Evolutionary conservation across 2,329 filamentous ascomycete genomes (phyloP).

Genomic region (Verticillium albo-atrum): DNA sequence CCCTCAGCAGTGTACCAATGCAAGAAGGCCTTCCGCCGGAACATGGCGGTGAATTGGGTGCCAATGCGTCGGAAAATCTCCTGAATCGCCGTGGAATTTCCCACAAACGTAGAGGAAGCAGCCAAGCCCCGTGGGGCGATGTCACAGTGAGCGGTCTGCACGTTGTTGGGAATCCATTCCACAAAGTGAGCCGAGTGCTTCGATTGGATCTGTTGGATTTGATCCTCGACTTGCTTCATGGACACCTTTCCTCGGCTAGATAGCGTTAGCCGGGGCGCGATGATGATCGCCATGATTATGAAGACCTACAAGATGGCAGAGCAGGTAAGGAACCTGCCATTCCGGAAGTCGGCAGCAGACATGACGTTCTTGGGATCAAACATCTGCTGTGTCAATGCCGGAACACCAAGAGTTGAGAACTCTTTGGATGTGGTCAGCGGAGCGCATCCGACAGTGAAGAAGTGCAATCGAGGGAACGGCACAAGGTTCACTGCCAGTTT

Average conservation of each 20-base stretch:
- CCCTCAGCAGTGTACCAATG: constrained; percentile 99
- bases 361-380: constrained; percentile 99
- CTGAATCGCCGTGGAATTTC: constrained; percentile 99
- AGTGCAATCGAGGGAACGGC: constrained; percentile 99
- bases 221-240: constrained; percentile 99
- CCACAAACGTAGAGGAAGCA: constrained; percentile 98
- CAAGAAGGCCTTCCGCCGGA: constrained; percentile 99
- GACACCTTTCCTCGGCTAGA: constrained; percentile 91
- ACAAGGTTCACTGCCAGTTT: constrained; percentile 99
- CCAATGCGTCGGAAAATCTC: constrained; percentile 99
- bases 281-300: background rate
- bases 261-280: background rate
- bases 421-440: constrained; percentile 75
- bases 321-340: constrained; percentile 98
- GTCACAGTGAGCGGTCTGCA: constrained; percentile 81
- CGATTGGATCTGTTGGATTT: constrained; percentile 99
- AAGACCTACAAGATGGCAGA: constrained; percentile 85
- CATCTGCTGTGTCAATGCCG: constrained; percentile 99
- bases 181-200: constrained; percentile 99
- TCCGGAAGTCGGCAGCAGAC: constrained; percentile 99
- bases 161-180: constrained; percentile 99
- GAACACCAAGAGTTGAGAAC: constrained; percentile 97
- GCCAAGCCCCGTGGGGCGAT: constrained; percentile 93
- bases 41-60: constrained; percentile 99
- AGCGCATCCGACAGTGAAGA: constrained; percentile 99